A percentile compares a stretch with the other conserved stretches of the same genome.
phyloP scores from a whole-genome alignment of 2,329 filamentous ascomycete genomes.

The Diplodia seriata region DNA sequence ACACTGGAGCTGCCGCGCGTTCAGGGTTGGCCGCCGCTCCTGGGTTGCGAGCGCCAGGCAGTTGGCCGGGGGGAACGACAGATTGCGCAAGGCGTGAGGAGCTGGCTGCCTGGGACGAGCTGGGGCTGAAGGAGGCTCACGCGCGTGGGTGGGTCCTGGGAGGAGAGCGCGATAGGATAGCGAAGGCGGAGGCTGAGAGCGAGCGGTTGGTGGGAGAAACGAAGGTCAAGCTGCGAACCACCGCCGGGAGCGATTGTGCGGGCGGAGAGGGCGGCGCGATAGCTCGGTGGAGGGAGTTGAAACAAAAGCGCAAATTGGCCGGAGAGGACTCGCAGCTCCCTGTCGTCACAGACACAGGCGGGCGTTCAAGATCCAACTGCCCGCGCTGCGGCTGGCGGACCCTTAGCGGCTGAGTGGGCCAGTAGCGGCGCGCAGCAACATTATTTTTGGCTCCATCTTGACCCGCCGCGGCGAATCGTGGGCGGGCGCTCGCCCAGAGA shows the following conservation, averaged over 20 bases:
- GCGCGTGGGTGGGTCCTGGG: slow-evolving; percentile 27
- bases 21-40: slow-evolving; percentile 11
- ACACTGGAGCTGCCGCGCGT: slow-evolving; percentile 19
- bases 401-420: slow-evolving; percentile 16
- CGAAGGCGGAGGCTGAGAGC: slow-evolving; percentile 10
- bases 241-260: slow-evolving; percentile 8
- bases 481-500: slow-evolving; percentile 11
- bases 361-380: slow-evolving; percentile 18
- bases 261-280: slow-evolving; percentile 11
- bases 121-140: slow-evolving; percentile 22
- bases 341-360: slow-evolving; percentile 28
- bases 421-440: slow-evolving; percentile 3
- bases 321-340: slow-evolving; percentile 18
- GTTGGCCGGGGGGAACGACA: slow-evolving; percentile 13
- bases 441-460: slow-evolving; percentile 19
- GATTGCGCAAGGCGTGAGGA: slow-evolving; percentile 24
- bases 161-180: slow-evolving; percentile 11
- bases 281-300: slow-evolving; percentile 20
- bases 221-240: slow-evolving; percentile 20
- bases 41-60: background rate
- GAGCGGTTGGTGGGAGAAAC: slow-evolving; percentile 27
- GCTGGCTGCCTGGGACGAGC: slow-evolving; percentile 15
- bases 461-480: slow-evolving; percentile 13
- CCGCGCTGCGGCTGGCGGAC: slow-evolving; percentile 18
- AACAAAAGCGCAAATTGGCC: slow-evolving; percentile 29